Evolutionary conservation across 768 basidiomycete species (phyloP), one percentile per base, ranked within the genome.

Genomic region (Leccinum olivaceopallidum): DNA sequence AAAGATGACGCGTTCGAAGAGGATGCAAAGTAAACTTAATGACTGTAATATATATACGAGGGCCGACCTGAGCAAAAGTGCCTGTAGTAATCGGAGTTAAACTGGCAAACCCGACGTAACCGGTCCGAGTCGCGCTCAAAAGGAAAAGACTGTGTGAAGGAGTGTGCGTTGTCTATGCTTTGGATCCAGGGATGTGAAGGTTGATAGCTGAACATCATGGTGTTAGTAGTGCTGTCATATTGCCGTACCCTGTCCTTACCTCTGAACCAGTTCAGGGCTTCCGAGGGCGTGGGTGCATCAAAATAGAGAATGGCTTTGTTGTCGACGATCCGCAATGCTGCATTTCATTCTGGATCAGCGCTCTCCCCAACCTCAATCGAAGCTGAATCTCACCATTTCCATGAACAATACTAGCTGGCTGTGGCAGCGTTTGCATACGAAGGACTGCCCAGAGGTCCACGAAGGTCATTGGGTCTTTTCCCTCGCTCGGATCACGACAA

Each of bases 391-490:
- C 70, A 90, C 92, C 85, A 72, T 90, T 94, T 47, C 91, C 92
- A 71, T 94, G 89, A 26, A 93, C 90, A 59, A 95, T 91, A 64
- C 89, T 93, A 18, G 92, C 94, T 6, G 92, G 94, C 68, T 95
- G 92, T 6, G 89, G 88, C 49, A 94, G 71, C 0, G 95, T 96
- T 73, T 95, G 94, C 94, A 99, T 94, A 48, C 96, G 83, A 61
- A 98, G 77, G 34, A 98, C 96, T 36, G 95, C 95, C 90, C 94
- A 98, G n/a, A 98, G 80, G 70, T 98, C 95, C 32, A 98, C 94
- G 24, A 71, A 75, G 4, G 85, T 87, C 51, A 79, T 77, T 24
- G 85, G 86, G 64, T 96, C 95, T 64, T 83, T 83, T 50, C 91
- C 92, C 44, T 88, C 87, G 12, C 89, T 86, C 10, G 92, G 88